Evolutionary conservation across 192 early-diverging fungal species (phyloP), one percentile per base, ranked within the genome.

Genomic region (Rhizophagus sp.): DNA sequence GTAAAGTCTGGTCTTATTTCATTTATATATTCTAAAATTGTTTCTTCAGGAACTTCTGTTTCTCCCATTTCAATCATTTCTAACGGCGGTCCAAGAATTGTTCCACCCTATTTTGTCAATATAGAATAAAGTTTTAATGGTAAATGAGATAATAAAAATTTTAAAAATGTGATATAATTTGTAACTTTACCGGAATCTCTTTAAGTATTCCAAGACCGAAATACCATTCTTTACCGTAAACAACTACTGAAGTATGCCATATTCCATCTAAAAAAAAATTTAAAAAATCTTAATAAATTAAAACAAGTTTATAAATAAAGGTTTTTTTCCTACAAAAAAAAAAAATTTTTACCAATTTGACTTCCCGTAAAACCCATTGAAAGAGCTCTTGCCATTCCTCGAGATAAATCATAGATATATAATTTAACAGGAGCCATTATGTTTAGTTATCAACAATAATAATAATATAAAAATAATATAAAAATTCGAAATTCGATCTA

Each of bases 201-300:
- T 52, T 80, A 73, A 85, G 80, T 72, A 97, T 93, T 34, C 96
- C 96, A 78, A 91, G 89, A 41, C 95, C 96, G 82, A 91, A 97
- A 83, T 83, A 94, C 66, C 89, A 92, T 72, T 97, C 96, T 36
- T 80, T 84, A 30, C 92, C 94, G 81, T 88, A 94, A 73, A 92
- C 89, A 15, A 95, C 90, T 15, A 96, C 92, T 0, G 91, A 87
- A 2, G 95, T 95, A 81, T 95, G 95, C 84, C 84, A 89, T 79
- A 89, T 90, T 8, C 81, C 87, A 44, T 88, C 87, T 83, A 87
- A 24, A 30, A 24, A 30, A 30, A 30, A 30, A 1, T 30, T 30
- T 30, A 30, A 30, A 30, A 30, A 30, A 30, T 30, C 27, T 30
- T 1, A 30, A 30, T 30, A 30, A 30, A 30, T 30, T 30, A 30